Evolutionary conservation across 768 basidiomycete genomes (phyloP).

Genomic region (Mycena crocata): DNA sequence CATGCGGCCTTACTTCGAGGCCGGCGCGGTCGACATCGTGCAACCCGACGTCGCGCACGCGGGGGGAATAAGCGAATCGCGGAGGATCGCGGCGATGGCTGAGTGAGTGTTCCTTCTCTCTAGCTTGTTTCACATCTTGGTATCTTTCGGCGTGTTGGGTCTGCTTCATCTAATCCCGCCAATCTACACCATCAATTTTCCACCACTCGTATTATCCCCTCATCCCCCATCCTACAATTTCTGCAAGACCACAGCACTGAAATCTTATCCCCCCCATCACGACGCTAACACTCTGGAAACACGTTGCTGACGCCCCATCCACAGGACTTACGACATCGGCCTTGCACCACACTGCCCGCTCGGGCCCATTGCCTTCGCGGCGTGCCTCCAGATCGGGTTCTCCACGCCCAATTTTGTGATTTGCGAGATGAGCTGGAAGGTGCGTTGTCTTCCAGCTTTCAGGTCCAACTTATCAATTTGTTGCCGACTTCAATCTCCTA

Average conservation of each 20-base stretch:
- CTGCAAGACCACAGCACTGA: no score
- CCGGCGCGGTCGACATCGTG: conserved; percentile 72
- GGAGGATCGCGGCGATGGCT: conserved; percentile 57
- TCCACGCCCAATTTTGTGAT: conserved; percentile 58
- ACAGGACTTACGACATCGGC: conserved; percentile 75
- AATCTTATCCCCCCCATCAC: no score
- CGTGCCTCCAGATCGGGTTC: conserved; percentile 73
- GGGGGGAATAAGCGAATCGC: conserved; percentile 31
- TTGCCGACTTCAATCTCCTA: no score
- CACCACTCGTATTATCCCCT: no score
- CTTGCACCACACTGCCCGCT: conserved; percentile 80
- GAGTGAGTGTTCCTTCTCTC: conserved; percentile 40
- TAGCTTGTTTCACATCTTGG: no score
- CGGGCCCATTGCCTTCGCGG: conserved; percentile 78
- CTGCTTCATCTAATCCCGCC: no score
- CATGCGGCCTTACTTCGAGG: conserved; percentile 73
- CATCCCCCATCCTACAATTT: no score
- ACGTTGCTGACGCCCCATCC: conserved; percentile 31
- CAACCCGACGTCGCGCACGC: conserved; percentile 69
- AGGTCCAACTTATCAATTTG: no score
- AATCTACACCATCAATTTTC: no score
- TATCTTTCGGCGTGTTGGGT: background rate
- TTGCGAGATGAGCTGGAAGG: conserved; percentile 71
- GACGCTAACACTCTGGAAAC: no score
- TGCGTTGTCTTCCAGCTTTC: conserved; percentile 29